Percentiles rank a stretch among this genome's conserved stretches.
phyloP scores from a whole-genome alignment of 768 basidiomycete genomes.

The Baorangia bicolor region DNA sequence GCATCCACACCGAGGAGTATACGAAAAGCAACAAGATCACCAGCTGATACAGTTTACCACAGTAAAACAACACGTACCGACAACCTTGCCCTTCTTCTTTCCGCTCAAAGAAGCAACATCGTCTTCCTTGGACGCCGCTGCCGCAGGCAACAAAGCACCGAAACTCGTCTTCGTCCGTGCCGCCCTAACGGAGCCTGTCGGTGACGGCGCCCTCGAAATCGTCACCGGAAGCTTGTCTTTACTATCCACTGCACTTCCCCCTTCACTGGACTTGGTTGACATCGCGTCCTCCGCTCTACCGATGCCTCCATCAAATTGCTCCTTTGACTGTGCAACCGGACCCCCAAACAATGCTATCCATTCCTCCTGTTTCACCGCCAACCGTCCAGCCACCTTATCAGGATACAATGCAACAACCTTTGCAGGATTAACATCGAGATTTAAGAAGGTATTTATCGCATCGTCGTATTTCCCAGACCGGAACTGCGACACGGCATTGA shows the following conservation, averaged over 20 bases:
- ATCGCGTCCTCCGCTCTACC: conserved; percentile 25
- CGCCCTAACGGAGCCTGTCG: conserved; percentile 45
- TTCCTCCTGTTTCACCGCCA: conserved; percentile 62
- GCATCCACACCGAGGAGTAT: not conserved
- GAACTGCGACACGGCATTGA: conserved; percentile 82
- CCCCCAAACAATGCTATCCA: conserved; percentile 91
- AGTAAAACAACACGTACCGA: conserved; percentile 33
- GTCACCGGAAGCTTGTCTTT: conserved; percentile 20
- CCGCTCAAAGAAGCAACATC: conserved; percentile 54
- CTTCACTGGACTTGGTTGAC: conserved; percentile 27
- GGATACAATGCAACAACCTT: conserved; percentile 92
- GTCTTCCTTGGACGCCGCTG: conserved; percentile 52
- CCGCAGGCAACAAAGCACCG: conserved; percentile 43
- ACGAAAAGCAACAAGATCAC: not conserved
- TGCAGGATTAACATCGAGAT: conserved; percentile 89
- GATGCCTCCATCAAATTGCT: not conserved
- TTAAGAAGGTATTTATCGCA: conserved; percentile 85
- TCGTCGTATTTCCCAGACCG: conserved; percentile 62
- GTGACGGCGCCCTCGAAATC: conserved; percentile 33
- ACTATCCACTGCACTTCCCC: conserved; percentile 21
- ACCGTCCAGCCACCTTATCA: conserved; percentile 72
- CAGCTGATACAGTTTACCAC: not conserved
- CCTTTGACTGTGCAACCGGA: conserved; percentile 34
- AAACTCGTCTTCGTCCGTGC: conserved; percentile 55
- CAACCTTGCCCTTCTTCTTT: conserved; percentile 32